Evolutionary conservation across 2,329 filamentous ascomycete genomes (phyloP), one percentile per base, ranked within the genome.

Genomic region (Ophiognomonia clavigignenti-juglandacearum): DNA sequence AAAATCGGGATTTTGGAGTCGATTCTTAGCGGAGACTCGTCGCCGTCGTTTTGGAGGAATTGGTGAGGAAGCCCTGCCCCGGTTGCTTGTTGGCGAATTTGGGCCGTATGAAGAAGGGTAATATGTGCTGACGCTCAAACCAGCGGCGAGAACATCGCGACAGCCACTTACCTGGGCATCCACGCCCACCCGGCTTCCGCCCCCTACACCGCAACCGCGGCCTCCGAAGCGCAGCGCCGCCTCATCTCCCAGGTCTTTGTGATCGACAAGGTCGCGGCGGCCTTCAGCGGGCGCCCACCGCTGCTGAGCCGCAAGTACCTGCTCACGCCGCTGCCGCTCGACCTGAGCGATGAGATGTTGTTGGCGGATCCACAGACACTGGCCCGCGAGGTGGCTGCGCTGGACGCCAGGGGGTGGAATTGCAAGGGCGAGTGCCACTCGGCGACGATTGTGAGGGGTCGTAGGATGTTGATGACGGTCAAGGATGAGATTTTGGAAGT

Each of bases 401-500:
- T 82, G 0, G 75, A 80, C 48, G 51, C 59, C 0, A 60, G 72
- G 31, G 78, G 78, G 0, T 82, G 77, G 75, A 78, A 76, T 29
- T 70, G 64, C 0, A 56, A 64, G 1, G 72, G 71, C 0, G 57
- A 61, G 0, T 54, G 78, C 0, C 63, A 71, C 18, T 57, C 71
- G 0, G 64, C 67, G 0, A 79, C 76, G 0, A 67, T 71, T 45
- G 55, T 64, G 0, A 64, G 78, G 22, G 69, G 74, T 0, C 70
- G 72, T 37, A 65, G 67, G 2, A 64, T 70, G 10, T 66, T 82
- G 29, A 70, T 72, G 3, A 57, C 67, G 1, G 67, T 83, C 7
- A 67, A 75, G 3, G 79, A 83, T 51, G 78, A 83, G 39, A 72
- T 83, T 4, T 65, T 83, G 4, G 75, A 82, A 52, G 66, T 82